phyloP scores from a whole-genome alignment of 1,284 basidiomycete species.

The Cryptococcus sp. region DNA sequence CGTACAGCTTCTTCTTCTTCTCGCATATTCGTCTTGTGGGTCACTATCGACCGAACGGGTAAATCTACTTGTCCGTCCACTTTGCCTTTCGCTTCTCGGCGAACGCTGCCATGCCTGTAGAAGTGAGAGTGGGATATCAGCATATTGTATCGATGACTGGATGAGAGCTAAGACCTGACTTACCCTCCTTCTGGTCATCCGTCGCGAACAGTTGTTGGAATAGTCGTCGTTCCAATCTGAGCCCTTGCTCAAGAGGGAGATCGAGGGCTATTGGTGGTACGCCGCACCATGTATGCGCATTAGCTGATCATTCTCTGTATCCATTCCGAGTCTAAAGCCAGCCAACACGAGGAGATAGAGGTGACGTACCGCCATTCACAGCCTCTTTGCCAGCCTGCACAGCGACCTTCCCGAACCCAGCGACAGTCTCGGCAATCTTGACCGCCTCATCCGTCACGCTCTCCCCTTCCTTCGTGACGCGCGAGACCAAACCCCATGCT shows the following conservation, averaged over 20 bases:
- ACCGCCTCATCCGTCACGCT: constrained; percentile 88
- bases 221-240: constrained; percentile 82
- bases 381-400: constrained; percentile 93
- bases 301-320: neutral
- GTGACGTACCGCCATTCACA: constrained; percentile 78
- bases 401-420: constrained; percentile 79
- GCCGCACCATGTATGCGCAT: neutral
- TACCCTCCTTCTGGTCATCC: constrained; percentile 94
- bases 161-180: constrained; percentile 36
- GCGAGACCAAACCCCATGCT: constrained; percentile 79
- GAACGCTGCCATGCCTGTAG: constrained; percentile 70
- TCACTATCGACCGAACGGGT: no score
- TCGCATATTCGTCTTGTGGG: no score
- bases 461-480: constrained; percentile 75
- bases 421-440: constrained; percentile 76
- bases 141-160: neutral
- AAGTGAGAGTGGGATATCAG: neutral
- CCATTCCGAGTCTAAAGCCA: neutral
- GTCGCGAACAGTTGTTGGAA: constrained; percentile 96
- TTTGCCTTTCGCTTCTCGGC: constrained; percentile 93
- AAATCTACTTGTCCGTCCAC: constrained; percentile 57
- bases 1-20: no score
- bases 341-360: neutral
- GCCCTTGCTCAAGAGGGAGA: constrained; percentile 75
- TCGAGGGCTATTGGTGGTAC: constrained; percentile 69